Evolutionary conservation across 2,329 filamentous ascomycete genomes (phyloP).

Genomic region (Penicillium italicum): DNA sequence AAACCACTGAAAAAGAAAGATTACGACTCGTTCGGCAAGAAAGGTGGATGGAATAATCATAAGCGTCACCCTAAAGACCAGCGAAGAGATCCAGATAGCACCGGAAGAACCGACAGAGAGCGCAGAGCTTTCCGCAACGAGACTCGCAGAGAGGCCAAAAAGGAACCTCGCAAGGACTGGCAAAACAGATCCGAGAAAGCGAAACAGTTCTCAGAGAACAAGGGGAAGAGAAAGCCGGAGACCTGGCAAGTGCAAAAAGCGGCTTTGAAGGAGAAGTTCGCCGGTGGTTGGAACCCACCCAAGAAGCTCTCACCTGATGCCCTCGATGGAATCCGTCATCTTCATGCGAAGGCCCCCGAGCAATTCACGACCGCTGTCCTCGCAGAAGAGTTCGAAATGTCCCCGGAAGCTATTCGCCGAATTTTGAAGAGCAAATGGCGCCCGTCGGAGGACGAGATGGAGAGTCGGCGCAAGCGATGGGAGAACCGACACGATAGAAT

Average conservation of each 20-base stretch:
- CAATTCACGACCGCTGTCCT: conserved; percentile 72
- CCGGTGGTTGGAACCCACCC: conserved; percentile 71
- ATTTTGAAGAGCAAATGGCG: conserved; percentile 64
- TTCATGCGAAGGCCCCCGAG: conserved; percentile 73
- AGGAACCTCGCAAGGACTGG: conserved; percentile 1
- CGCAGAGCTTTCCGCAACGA: conserved; percentile 9
- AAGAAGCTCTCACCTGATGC: conserved; percentile 91
- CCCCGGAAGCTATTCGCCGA: conserved; percentile 78
- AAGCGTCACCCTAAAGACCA: not conserved
- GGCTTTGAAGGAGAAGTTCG: conserved; percentile 73
- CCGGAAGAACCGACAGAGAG: conserved; percentile 5
- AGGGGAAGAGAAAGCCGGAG: conserved; percentile 41
- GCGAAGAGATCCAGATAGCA: not conserved
- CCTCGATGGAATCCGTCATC: conserved; percentile 78
- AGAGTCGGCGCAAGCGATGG: conserved; percentile 44
- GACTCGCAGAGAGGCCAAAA: conserved; percentile 3
- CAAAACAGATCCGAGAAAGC: conserved; percentile 10
- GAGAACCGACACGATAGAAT: conserved; percentile 45
- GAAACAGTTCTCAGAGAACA: conserved; percentile 18
- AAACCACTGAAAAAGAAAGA: not conserved
- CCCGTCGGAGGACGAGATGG: conserved; percentile 38
- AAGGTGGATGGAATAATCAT: conserved; percentile 1
- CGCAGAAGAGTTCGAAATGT: conserved; percentile 77
- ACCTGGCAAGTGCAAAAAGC: conserved; percentile 74
- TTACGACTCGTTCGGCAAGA: not conserved